These are phyloP conservation scores for Backusella mclennaniae DNA, from an alignment of 192 early-diverging fungal species.

Conservation along the genomic window DNA sequence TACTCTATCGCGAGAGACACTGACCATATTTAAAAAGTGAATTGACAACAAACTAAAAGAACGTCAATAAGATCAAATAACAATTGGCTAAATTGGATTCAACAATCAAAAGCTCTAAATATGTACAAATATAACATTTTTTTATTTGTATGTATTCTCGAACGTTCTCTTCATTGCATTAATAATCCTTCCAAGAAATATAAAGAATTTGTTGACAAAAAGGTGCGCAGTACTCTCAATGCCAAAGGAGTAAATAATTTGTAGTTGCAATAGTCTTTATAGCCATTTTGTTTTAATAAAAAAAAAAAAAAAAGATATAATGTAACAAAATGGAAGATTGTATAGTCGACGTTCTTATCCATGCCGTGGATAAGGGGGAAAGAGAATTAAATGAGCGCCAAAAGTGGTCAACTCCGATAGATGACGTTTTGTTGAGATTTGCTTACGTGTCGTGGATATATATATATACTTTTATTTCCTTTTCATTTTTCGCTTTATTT, in stretches of 20 bases:
- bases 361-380: not conserved
- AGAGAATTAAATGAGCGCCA: not conserved
- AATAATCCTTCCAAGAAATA: not conserved
- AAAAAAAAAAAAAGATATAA: too few species aligned
- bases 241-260: too few species aligned
- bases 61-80: too few species aligned
- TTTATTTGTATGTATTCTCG: not conserved
- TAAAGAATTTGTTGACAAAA: not conserved
- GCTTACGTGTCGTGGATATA: conserved; percentile 4
- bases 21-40: too few species aligned
- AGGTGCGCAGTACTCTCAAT: not conserved
- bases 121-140: not conserved
- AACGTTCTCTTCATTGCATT: not conserved
- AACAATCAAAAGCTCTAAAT: too few species aligned
- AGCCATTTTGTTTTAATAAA: not conserved
- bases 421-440: not conserved
- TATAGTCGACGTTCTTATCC: not conserved
- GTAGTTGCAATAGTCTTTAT: not conserved
- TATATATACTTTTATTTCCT: not conserved
- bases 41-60: too few species aligned
- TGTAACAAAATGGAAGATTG: not conserved
- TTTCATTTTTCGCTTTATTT: not conserved
- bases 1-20: too few species aligned
- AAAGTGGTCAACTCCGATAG: not conserved
- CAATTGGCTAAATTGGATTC: too few species aligned